Conservation (phyloP, 805 yeast genomes). For the Metschnikowia arizonensis region DNA sequence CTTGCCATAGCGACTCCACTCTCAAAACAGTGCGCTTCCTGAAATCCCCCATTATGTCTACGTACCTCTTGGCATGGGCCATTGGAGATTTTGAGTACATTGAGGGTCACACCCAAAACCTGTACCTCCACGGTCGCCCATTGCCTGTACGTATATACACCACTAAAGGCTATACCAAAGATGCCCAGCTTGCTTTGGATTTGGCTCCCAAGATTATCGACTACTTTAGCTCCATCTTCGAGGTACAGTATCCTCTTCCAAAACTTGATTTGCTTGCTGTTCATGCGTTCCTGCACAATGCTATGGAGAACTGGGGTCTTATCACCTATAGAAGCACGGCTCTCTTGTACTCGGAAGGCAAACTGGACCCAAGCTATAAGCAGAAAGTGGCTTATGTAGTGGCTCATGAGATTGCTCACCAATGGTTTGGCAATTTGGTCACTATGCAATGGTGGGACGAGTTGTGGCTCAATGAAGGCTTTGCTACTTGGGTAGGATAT, state of each 20-base stretch:
- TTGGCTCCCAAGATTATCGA: slow-evolving; percentile 50
- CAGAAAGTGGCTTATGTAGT: slow-evolving; percentile 79
- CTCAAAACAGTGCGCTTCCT: slow-evolving; percentile 36
- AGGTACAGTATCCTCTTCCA: slow-evolving; percentile 65
- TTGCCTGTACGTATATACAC: slow-evolving; percentile 52
- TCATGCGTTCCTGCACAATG: slow-evolving; percentile 77
- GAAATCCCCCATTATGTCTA: slow-evolving; percentile 51
- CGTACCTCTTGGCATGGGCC: slow-evolving; percentile 57
- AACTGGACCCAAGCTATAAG: slow-evolving; percentile 49
- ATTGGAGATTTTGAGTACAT: slow-evolving; percentile 53
- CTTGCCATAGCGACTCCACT: slow-evolving; percentile 3
- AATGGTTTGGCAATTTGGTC: slow-evolving; percentile 87
- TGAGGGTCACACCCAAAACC: slow-evolving; percentile 40
- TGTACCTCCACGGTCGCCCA: slow-evolving; percentile 35
- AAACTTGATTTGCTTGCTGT: slow-evolving; percentile 77
- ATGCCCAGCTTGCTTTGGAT: slow-evolving; percentile 46
- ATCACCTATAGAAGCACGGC: slow-evolving; percentile 61
- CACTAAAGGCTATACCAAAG: slow-evolving; percentile 43
- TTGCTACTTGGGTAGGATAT: slow-evolving; percentile 84
- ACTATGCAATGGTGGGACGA: slow-evolving; percentile 96
- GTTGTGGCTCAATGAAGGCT: slow-evolving; percentile 85
- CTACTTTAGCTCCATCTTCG: slow-evolving; percentile 46
- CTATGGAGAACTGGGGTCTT: slow-evolving; percentile 91
- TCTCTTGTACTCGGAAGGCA: slow-evolving; percentile 41
- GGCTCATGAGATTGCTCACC: slow-evolving; percentile 84